Percentiles rank a stretch among this genome's conserved stretches.
Conservation (phyloP, 306 rosid species). For the Lathyrus aphaca region DNA sequence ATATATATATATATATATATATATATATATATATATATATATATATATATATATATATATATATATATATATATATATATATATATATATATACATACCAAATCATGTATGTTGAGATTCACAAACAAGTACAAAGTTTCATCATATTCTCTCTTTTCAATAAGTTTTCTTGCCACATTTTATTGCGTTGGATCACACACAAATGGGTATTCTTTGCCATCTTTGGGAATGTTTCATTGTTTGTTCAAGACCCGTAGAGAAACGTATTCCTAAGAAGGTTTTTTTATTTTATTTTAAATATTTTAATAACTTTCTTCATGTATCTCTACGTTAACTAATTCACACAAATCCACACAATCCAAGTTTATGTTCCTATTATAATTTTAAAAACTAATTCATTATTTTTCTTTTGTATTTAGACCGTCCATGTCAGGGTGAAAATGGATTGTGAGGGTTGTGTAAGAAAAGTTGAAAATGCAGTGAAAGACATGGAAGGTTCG, state of each 20-base stretch:
- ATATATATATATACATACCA: slow-evolving; percentile 21
- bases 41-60: too few species aligned
- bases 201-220: slow-evolving; percentile 43
- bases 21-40: too few species aligned
- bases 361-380: not conserved
- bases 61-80: too few species aligned
- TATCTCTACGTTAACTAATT: not conserved
- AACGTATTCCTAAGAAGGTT: slow-evolving; percentile 46
- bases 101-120: not conserved
- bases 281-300: not conserved
- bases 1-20: too few species aligned
- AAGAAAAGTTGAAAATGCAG: slow-evolving; percentile 58
- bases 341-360: not conserved
- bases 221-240: slow-evolving; percentile 28
- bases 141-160: not conserved
- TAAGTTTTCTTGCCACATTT: slow-evolving; percentile 12
- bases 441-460: slow-evolving; percentile 94
- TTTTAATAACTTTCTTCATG: not conserved
- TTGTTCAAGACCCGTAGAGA: slow-evolving; percentile 19
- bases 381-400: too few species aligned
- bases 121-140: slow-evolving; percentile 6
- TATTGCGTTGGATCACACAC: not conserved
- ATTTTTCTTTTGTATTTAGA: slow-evolving; percentile 48
- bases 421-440: slow-evolving; percentile 76
- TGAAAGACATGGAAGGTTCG: slow-evolving; percentile 59